phyloP scores from a whole-genome alignment of 1,284 basidiomycete species.

The Xerocomus nothofagi region DNA sequence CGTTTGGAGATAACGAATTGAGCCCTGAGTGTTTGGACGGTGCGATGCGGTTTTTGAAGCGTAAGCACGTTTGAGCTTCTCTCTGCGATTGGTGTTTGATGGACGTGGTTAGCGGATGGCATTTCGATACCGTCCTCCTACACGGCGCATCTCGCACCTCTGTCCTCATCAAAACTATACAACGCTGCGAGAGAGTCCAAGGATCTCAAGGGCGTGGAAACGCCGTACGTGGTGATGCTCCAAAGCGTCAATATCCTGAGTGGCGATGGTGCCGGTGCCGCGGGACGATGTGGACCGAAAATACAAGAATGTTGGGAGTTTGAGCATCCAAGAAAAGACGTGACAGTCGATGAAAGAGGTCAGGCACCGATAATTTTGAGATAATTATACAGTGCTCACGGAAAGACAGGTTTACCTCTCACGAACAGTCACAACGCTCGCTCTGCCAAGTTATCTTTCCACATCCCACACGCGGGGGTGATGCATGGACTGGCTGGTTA shows the following conservation, averaged over 20 bases:
- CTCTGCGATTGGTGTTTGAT: constrained; percentile 8
- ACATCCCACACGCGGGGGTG: constrained; percentile 93
- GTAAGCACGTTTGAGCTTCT: constrained; percentile 45
- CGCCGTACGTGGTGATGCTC: constrained; percentile 98
- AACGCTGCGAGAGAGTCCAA: constrained; percentile 71
- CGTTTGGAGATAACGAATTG: constrained; percentile 98
- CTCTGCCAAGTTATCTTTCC: constrained; percentile 80
- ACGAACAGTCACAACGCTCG: constrained; percentile 90
- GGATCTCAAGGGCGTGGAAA: constrained; percentile 74
- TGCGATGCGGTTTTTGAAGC: constrained; percentile 87
- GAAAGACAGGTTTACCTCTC: constrained; percentile 64
- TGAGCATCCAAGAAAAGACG: constrained; percentile 85
- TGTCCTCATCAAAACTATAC: constrained; percentile 91
- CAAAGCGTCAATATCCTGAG: constrained; percentile 88
- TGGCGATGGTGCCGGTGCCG: constrained; percentile 60
- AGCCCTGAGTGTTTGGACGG: constrained; percentile 98
- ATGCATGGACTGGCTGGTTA: constrained; percentile 98
- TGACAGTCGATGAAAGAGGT: constrained; percentile 75
- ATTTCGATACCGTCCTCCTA: constrained; percentile 97
- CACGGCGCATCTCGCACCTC: constrained; percentile 90
- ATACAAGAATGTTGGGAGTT: constrained; percentile 98
- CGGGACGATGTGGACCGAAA: constrained; percentile 71
- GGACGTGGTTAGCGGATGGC: constrained; percentile 64
- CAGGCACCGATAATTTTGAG: constrained; percentile 15
- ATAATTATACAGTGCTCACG: constrained; percentile 4